Base-by-base conservation (phyloP, 768 basidiomycete genomes). In the Rhizopogon roseolus region DNA sequence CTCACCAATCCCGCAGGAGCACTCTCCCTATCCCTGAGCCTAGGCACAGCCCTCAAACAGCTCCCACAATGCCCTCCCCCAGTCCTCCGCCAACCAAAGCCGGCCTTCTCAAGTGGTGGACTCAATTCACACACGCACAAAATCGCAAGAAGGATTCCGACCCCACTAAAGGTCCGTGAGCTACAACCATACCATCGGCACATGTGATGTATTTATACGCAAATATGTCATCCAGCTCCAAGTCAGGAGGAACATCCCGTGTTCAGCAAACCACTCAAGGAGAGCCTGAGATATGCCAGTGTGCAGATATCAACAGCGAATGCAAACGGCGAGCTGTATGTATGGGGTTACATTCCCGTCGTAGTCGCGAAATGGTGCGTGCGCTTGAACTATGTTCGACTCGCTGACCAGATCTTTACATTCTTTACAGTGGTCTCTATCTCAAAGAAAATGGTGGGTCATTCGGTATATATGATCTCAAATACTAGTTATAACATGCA, bases 291-390 rank as follows among this genome's bases (percentile, higher is more conserved):
- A 62, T 88, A 88, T 67, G 96, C 96, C 14, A 88, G 83, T 62
- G 96, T 97, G 1, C 94, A 95, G 65, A 96, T 98, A 66, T 92
- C 89, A 9, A 96, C 94, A 13, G 86, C 90, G 6, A 89, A 88
- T 54, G 77, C 86, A 10, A 82, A 82, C 56, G 93, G 93, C 7
- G 84, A 90, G 59, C 77, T 92, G 16, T 91, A 90, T 66, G 88
- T 93, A 5, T 95, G 91, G 88, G 93, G 95, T 1, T 90, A 89
- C 66, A 91, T 99, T 46, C 96, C 96, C 8, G 92, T 98, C 40
- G 94, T 98, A 50, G 96, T 99, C 40, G 96, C 96, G 43, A 98
- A 97, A 73, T 98, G 93, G 92, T 93, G 62, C 63, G 86, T 72
- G 50, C 44, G 17, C 28, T 36, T 49, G 32, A 14, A 36, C 41